phyloP scores from a whole-genome alignment of 352 stramenopile genomes.

The Aphanomyces invadans region DNA sequence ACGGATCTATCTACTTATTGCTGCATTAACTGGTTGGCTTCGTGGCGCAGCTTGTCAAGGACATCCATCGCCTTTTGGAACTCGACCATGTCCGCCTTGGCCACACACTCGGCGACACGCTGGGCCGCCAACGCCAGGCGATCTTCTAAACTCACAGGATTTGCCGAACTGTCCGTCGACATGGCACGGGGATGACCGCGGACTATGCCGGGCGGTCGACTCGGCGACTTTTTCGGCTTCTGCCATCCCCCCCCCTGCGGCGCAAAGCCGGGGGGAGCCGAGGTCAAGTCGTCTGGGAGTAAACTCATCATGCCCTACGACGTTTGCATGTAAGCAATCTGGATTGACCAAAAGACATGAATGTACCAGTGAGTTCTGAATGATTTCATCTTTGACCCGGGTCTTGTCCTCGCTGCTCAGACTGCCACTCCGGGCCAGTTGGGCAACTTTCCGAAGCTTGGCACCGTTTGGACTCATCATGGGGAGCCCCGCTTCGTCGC shows the following conservation, averaged over 20 bases:
- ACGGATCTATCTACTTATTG: conserved; percentile 30
- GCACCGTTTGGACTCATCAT: conserved; percentile 82
- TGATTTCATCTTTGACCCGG: conserved; percentile 79
- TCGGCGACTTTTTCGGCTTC: conserved; percentile 4
- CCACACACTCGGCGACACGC: conserved; percentile 62
- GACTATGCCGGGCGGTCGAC: neutral
- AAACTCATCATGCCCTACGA: conserved; percentile 15
- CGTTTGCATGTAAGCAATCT: too few relatives aligned
- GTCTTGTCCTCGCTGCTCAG: conserved; percentile 80
- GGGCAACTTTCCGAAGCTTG: conserved; percentile 64
- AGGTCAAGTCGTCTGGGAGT: neutral
- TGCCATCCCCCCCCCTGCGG: neutral
- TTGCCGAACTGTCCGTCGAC: neutral
- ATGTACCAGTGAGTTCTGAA: conserved; percentile 65
- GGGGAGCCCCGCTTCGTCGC: conserved; percentile 55
- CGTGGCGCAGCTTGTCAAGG: conserved; percentile 66
- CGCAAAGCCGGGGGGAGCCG: neutral
- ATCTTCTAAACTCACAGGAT: conserved; percentile 40
- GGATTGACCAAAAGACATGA: too few relatives aligned
- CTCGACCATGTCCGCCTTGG: conserved; percentile 67
- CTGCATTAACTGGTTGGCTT: conserved; percentile 67
- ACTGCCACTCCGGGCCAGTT: conserved; percentile 65
- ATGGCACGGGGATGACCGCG: neutral
- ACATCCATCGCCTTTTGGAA: conserved; percentile 79
- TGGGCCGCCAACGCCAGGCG: conserved; percentile 55